phyloP scores from a whole-genome alignment of 441 rosid genomes.

The Viola pubescens region DNA sequence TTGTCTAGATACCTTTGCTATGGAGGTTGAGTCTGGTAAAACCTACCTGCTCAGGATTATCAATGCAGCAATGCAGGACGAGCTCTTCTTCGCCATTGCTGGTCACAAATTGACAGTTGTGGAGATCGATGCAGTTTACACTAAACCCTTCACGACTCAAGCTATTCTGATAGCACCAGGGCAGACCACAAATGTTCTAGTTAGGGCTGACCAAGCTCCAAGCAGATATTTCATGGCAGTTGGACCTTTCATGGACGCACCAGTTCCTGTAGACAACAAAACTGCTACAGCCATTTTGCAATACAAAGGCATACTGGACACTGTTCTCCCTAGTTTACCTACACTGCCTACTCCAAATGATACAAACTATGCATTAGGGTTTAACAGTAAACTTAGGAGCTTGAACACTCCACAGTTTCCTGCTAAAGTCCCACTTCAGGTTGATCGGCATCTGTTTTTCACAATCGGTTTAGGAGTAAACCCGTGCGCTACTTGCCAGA shows the following conservation, averaged over 20 bases:
- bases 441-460: too few species aligned
- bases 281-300: constrained; percentile 17
- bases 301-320: constrained; percentile 14
- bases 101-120: constrained; percentile 22
- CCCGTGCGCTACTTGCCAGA: too few species aligned
- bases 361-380: not conserved
- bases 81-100: constrained; percentile 24
- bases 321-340: not conserved
- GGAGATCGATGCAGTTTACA: constrained; percentile 37
- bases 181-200: constrained; percentile 17
- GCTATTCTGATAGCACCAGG: constrained; percentile 22
- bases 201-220: constrained; percentile 18
- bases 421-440: too few species aligned
- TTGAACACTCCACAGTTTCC: too few species aligned
- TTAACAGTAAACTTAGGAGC: too few species aligned
- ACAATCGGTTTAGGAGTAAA: too few species aligned
- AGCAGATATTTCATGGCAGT: constrained; percentile 20
- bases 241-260: constrained; percentile 18
- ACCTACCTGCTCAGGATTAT: constrained; percentile 33
- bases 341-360: constrained; percentile 14
- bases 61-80: constrained; percentile 32
- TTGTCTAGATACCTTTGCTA: not conserved
- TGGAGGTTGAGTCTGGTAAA: constrained; percentile 9
- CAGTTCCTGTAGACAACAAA: constrained; percentile 15
- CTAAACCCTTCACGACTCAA: constrained; percentile 30